Percentiles rank a stretch among this genome's conserved stretches.
Evolutionary conservation across 75 land plant species (phyloP).

Genomic region (Pinus albicaulis): DNA sequence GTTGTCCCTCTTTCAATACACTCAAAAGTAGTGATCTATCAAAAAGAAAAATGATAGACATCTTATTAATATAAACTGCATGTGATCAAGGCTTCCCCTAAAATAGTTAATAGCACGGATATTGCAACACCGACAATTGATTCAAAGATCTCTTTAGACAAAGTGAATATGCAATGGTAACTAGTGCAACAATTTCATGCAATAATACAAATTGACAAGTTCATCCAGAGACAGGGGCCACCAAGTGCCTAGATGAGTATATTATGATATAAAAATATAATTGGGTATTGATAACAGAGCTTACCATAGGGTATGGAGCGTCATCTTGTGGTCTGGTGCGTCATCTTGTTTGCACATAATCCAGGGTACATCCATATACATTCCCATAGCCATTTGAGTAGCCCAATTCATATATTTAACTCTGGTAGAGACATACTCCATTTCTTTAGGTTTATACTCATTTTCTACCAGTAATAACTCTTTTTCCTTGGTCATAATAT

Average conservation of each 20-base stretch:
- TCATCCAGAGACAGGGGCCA: neutral
- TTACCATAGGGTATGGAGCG: constrained; percentile 77
- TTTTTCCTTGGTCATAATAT: no score
- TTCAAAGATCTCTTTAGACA: no score
- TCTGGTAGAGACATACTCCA: constrained; percentile 60
- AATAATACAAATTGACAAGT: neutral
- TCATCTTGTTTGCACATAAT: constrained; percentile 95
- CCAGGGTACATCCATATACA: constrained; percentile 82
- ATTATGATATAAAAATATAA: neutral
- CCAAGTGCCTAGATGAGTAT: neutral
- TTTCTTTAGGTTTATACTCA: constrained; percentile 73
- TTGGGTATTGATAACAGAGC: constrained; percentile 3
- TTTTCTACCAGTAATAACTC: constrained; percentile 71
- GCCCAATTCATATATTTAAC: constrained; percentile 72
- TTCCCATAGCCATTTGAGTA: constrained; percentile 78
- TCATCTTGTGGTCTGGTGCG: constrained; percentile 87
- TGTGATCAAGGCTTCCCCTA: no score
- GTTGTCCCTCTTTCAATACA: neutral
- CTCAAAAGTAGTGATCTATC: neutral
- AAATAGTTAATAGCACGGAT: no score
- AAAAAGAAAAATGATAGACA: no score
- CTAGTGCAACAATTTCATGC: no score
- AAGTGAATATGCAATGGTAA: neutral
- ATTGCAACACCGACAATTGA: no score
- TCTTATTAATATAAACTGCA: no score